These are phyloP conservation scores for Prunus dulcis DNA, from an alignment of 306 rosid species.

Conservation along the genomic window DNA sequence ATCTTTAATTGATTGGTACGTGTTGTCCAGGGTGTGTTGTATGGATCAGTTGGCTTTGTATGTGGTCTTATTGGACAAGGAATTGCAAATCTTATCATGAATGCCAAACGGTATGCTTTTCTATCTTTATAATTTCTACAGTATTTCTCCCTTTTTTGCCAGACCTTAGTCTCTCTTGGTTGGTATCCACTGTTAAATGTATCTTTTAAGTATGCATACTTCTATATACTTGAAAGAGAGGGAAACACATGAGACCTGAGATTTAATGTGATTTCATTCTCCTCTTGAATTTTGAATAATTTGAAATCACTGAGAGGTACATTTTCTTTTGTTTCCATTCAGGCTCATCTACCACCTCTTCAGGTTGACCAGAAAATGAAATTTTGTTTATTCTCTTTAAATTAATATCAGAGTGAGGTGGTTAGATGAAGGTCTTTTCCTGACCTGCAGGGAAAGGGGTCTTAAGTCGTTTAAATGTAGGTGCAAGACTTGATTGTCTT, in stretches of 20 bases:
- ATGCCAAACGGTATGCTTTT: conserved; percentile 64
- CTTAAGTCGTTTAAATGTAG: background rate
- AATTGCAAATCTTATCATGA: conserved; percentile 90
- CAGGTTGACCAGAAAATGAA: background rate
- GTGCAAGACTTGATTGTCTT: background rate
- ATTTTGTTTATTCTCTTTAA: background rate
- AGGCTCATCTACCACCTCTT: conserved; percentile 3
- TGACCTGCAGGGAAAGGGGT: background rate
- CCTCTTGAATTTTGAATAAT: background rate
- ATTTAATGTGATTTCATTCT: background rate
- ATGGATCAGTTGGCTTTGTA: conserved; percentile 88
- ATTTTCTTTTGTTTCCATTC: background rate
- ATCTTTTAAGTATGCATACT: background rate
- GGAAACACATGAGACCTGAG: background rate
- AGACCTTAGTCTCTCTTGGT: background rate
- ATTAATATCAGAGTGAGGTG: background rate
- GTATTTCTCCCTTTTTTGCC: background rate
- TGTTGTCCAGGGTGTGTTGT: conserved; percentile 70
- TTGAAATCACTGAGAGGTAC: background rate
- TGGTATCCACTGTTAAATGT: background rate
- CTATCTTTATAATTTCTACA: background rate
- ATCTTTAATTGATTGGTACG: background rate
- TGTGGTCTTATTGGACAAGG: conserved; percentile 98
- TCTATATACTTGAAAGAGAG: background rate
- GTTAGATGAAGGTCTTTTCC: background rate